These are phyloP conservation scores for Auricularia auricula-judae DNA, from an alignment of 768 basidiomycete species.

Conservation along the genomic window DNA sequence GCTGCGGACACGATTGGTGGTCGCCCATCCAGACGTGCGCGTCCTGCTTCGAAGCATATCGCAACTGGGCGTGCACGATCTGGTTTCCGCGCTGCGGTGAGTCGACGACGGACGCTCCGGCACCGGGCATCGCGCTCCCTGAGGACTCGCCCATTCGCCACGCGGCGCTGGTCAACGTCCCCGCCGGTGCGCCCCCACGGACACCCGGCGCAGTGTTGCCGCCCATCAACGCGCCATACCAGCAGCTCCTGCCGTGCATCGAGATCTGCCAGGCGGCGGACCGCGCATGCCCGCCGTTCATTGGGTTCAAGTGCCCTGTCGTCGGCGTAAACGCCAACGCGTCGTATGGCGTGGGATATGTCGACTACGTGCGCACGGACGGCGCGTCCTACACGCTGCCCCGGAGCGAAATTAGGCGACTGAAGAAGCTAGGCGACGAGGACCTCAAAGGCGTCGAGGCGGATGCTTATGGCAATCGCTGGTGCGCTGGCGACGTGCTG, in stretches of 20 bases:
- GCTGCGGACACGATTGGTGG: slow-evolving; percentile 73
- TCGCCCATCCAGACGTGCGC: slow-evolving; percentile 68
- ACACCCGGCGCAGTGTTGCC: slow-evolving; percentile 28
- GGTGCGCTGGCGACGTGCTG: not conserved
- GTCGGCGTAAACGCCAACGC: slow-evolving; percentile 45
- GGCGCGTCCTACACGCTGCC: not conserved
- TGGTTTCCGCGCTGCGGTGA: slow-evolving; percentile 71
- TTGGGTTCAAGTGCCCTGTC: slow-evolving; percentile 61
- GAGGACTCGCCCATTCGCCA: not conserved
- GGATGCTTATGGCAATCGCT: not conserved
- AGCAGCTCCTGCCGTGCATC: slow-evolving; percentile 63
- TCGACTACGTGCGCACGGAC: slow-evolving; percentile 29
- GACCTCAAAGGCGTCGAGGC: not conserved
- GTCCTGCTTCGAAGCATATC: slow-evolving; percentile 64
- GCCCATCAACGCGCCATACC: slow-evolving; percentile 34
- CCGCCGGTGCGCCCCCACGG: slow-evolving; percentile 21
- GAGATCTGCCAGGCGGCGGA: slow-evolving; percentile 67
- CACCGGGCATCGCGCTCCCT: not conserved
- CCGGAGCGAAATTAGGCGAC: not conserved
- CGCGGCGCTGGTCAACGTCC: not conserved
- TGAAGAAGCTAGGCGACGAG: not conserved
- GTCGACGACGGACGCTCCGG: slow-evolving; percentile 13
- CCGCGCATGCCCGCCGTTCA: slow-evolving; percentile 64
- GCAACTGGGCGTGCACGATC: slow-evolving; percentile 65
- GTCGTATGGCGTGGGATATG: slow-evolving; percentile 69